These are phyloP conservation scores for Blastobotrys ciferrii DNA, from an alignment of 1,139 yeast species.

Conservation along the genomic window DNA sequence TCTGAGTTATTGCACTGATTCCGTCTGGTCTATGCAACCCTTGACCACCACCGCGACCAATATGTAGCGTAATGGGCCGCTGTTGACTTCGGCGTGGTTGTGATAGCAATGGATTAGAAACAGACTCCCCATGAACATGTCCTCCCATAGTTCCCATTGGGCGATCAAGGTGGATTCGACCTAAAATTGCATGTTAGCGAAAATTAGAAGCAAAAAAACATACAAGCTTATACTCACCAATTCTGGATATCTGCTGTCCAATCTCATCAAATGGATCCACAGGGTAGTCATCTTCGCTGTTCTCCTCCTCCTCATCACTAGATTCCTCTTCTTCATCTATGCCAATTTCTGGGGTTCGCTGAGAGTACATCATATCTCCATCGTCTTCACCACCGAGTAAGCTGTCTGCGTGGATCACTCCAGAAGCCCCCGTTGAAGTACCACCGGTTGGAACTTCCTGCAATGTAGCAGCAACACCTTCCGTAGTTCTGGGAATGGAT, in stretches of 20 bases:
- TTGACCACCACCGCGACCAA: slow-evolving; percentile 6
- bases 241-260: slow-evolving; percentile 4
- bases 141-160: slow-evolving; percentile 10
- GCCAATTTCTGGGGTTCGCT: slow-evolving; percentile 21
- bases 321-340: slow-evolving; percentile 11
- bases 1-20: slow-evolving; percentile 16
- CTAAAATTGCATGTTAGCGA: neutral
- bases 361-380: slow-evolving; percentile 12
- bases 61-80: slow-evolving; percentile 9
- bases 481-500: slow-evolving; percentile 17
- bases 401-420: slow-evolving; percentile 3
- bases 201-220: neutral
- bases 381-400: slow-evolving; percentile 9
- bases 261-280: slow-evolving; percentile 9
- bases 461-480: neutral
- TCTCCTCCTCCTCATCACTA: slow-evolving; percentile 23
- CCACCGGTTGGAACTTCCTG: slow-evolving; percentile 9
- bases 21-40: slow-evolving; percentile 13
- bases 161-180: slow-evolving; percentile 7
- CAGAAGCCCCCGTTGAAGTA: slow-evolving; percentile 1
- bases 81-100: slow-evolving; percentile 17
- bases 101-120: slow-evolving; percentile 24
- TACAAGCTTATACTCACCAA: neutral
- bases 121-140: slow-evolving; percentile 18
- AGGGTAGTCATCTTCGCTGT: slow-evolving; percentile 22